phyloP scores from a whole-genome alignment of 2,329 filamentous ascomycete genomes.

The Byssochlamys sp. region DNA sequence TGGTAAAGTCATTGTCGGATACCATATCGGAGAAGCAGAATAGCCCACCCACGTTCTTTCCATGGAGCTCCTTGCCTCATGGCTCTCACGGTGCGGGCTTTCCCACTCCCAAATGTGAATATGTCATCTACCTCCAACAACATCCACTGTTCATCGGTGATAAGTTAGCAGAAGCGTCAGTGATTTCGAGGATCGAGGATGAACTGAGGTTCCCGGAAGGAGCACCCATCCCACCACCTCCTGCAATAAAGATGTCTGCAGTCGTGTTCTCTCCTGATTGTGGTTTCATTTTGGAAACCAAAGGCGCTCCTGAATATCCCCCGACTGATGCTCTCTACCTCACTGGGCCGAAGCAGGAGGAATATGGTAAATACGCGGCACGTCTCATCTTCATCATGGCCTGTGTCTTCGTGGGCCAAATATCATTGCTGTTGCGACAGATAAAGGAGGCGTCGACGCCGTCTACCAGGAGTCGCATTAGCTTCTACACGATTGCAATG shows the following conservation, averaged over 20 bases:
- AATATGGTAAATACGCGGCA: slow-evolving; percentile 43
- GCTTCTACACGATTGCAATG: slow-evolving; percentile 54
- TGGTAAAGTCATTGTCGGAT: slow-evolving; percentile 63
- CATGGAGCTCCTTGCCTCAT: slow-evolving; percentile 66
- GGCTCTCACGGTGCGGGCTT: slow-evolving; percentile 39
- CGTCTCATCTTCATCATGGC: slow-evolving; percentile 46
- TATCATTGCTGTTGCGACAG: slow-evolving; percentile 50
- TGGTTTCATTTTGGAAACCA: slow-evolving; percentile 55
- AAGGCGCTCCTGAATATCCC: slow-evolving; percentile 47
- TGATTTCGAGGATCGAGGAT: slow-evolving; percentile 46
- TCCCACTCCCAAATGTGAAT: slow-evolving; percentile 72
- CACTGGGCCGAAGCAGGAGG: slow-evolving; percentile 49
- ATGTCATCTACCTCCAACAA: slow-evolving; percentile 71
- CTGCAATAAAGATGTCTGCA: slow-evolving; percentile 50
- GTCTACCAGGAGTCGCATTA: slow-evolving; percentile 54
- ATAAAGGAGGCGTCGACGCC: slow-evolving; percentile 57
- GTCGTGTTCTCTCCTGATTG: slow-evolving; percentile 57
- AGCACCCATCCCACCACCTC: slow-evolving; percentile 42
- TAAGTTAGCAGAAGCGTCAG: slow-evolving; percentile 19
- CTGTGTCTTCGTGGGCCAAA: slow-evolving; percentile 41
- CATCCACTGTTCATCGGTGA: slow-evolving; percentile 29
- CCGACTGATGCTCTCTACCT: slow-evolving; percentile 45
- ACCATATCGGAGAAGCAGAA: slow-evolving; percentile 56
- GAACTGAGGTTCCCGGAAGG: slow-evolving; percentile 53
- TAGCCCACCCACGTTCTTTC: slow-evolving; percentile 48